Evolutionary conservation across 768 basidiomycete species (phyloP).

Genomic region (Rhodotorula babjevae): DNA sequence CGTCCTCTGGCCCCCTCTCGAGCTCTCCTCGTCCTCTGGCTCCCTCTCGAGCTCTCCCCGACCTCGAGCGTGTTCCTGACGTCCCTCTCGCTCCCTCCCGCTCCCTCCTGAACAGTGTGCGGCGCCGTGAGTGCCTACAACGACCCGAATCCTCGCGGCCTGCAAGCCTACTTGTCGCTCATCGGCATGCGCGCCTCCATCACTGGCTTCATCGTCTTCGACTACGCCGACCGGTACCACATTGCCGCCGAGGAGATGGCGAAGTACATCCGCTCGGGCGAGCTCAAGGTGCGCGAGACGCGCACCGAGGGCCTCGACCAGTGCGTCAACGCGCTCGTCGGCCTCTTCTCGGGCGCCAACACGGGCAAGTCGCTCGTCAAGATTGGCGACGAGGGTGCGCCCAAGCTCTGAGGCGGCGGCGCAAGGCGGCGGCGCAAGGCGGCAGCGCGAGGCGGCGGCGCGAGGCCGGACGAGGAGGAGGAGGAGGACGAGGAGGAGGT

Average conservation of each 20-base stretch:
- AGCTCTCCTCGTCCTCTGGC: no score
- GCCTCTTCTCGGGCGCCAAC: conserved; percentile 68
- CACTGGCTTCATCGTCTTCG: conserved; percentile 65
- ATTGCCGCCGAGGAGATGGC: conserved; percentile 60
- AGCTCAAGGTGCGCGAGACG: conserved; percentile 61
- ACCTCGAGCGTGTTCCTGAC: no score
- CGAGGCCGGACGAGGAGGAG: no score
- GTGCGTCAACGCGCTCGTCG: conserved; percentile 57
- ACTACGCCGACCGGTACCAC: conserved; percentile 63
- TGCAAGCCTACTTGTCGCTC: conserved; percentile 53
- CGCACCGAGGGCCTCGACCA: conserved; percentile 59
- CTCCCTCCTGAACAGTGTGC: conserved; percentile 52
- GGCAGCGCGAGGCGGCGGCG: no score
- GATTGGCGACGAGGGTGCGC: conserved; percentile 11
- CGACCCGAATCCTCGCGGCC: conserved; percentile 58
- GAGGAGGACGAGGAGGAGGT: no score
- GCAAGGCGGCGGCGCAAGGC: no score
- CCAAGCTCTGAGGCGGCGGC: conserved; percentile 3
- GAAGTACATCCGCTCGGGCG: conserved; percentile 59
- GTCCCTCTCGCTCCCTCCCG: not conserved
- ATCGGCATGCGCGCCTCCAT: conserved; percentile 76
- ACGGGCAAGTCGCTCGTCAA: conserved; percentile 64
- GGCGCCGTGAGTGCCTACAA: conserved; percentile 52
- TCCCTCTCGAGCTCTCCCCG: no score
- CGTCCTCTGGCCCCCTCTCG: no score